Conservation (phyloP, 345 rosid species). For the Eucalyptus polyanthemos region DNA sequence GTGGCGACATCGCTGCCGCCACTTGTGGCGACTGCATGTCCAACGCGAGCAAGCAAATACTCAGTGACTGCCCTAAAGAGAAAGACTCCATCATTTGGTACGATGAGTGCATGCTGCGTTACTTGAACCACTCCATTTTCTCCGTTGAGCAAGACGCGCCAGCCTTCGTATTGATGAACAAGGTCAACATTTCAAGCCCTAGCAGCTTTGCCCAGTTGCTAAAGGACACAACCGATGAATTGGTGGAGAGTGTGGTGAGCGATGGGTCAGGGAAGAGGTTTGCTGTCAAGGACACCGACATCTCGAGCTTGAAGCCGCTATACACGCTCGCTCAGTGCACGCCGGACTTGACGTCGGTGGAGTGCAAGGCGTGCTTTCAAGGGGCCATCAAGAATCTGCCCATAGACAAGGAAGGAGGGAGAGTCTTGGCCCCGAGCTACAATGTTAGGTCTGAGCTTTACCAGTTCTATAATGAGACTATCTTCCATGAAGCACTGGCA, state of each 20-base stretch:
- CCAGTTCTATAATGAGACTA: conserved; percentile 14
- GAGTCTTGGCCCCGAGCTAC: conserved; percentile 26
- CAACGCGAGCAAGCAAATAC: not conserved
- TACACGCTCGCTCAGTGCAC: conserved; percentile 43
- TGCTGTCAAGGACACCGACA: conserved; percentile 1
- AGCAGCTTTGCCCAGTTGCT: not conserved
- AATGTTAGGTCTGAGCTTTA: conserved; percentile 20
- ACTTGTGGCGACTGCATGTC: conserved; percentile 2
- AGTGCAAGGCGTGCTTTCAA: conserved; percentile 20
- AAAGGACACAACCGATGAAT: not conserved
- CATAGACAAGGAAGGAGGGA: conserved; percentile 3
- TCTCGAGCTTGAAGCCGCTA: conserved; percentile 1
- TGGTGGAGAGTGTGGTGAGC: not conserved
- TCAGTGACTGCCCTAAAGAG: conserved; percentile 1
- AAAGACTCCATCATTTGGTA: conserved; percentile 3
- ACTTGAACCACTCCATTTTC: not conserved
- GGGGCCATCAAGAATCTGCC: not conserved
- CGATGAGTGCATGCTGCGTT: conserved; percentile 15
- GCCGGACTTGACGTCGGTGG: conserved; percentile 17
- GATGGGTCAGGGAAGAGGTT: conserved; percentile 14
- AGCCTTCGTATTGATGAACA: not conserved
- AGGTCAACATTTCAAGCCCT: not conserved
- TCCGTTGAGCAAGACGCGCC: not conserved
- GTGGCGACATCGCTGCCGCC: conserved; percentile 3
- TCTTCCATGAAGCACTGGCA: not conserved